phyloP scores from a whole-genome alignment of 2,329 filamentous ascomycete genomes.

The Exophiala alcalophila region DNA sequence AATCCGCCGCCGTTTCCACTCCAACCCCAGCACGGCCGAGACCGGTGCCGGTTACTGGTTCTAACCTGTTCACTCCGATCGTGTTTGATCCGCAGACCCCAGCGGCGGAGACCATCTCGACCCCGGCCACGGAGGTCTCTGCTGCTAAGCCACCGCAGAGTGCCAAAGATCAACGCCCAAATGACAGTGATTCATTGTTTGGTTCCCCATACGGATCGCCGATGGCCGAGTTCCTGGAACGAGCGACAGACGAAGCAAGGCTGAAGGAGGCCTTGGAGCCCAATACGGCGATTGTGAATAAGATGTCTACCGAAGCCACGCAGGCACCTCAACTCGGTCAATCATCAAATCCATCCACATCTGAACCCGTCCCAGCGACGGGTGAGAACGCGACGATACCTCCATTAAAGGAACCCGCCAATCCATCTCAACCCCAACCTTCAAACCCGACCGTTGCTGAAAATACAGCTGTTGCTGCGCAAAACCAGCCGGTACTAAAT shows the following conservation, averaged over 20 bases:
- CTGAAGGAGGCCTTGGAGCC: conserved; percentile 9
- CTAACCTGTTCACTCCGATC: conserved; percentile 1
- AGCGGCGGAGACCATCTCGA: conserved; percentile 6
- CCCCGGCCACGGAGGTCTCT: conserved; percentile 11
- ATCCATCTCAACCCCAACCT: conserved; percentile 5
- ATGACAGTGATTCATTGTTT: conserved; percentile 16
- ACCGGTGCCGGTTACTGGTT: neutral
- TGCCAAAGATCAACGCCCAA: neutral
- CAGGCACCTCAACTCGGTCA: conserved; percentile 1
- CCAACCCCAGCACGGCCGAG: conserved; percentile 6
- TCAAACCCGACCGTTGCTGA: neutral
- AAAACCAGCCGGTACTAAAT: conserved; percentile 6
- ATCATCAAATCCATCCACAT: neutral
- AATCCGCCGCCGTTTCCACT: conserved; percentile 10
- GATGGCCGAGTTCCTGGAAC: conserved; percentile 19
- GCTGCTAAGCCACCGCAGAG: neutral
- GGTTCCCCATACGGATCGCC: conserved; percentile 21
- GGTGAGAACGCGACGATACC: conserved; percentile 9
- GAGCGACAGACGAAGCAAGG: conserved; percentile 17
- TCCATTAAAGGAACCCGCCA: conserved; percentile 8
- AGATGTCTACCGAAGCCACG: neutral
- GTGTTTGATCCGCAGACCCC: conserved; percentile 3
- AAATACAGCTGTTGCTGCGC: conserved; percentile 1
- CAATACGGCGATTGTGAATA: neutral
- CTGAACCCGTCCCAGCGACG: neutral